Conservation (phyloP, 352 stramenopile species). For the Hyaloperonospora arabidopsidis region DNA sequence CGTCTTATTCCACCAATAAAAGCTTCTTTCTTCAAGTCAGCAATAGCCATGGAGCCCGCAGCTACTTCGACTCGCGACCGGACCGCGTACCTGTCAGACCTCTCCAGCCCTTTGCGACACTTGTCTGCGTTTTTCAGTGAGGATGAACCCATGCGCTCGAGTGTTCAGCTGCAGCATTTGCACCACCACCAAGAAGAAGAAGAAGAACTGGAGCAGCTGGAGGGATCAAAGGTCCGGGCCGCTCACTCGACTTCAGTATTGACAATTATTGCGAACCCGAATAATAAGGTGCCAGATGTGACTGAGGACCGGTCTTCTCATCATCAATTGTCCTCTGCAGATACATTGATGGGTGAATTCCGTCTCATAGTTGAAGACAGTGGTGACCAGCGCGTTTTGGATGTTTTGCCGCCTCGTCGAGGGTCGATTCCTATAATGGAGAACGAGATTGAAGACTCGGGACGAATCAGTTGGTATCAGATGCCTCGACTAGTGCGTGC, state of each 20-base stretch:
- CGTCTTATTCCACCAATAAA: no score
- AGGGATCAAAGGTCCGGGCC: conserved; percentile 19
- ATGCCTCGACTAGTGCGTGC: conserved; percentile 26
- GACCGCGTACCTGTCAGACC: conserved; percentile 15
- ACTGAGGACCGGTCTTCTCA: conserved; percentile 12
- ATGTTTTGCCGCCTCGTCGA: conserved; percentile 6
- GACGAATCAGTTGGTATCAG: conserved; percentile 24
- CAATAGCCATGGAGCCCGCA: conserved; percentile 14
- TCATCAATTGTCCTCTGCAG: conserved; percentile 11
- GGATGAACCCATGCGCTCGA: conserved; percentile 34
- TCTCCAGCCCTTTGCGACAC: conserved; percentile 21
- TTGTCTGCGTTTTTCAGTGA: conserved; percentile 23
- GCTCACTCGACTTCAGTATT: conserved; percentile 22
- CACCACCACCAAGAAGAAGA: conserved; percentile 31
- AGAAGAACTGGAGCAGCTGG: conserved; percentile 19
- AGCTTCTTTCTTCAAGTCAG: no score
- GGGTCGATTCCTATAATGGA: conserved; percentile 35
- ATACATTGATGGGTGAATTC: conserved; percentile 16
- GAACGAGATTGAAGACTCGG: conserved; percentile 21
- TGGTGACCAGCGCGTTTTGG: conserved; percentile 6
- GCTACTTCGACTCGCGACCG: conserved; percentile 13
- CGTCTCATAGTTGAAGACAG: conserved; percentile 19
- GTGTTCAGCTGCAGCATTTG: conserved; percentile 31
- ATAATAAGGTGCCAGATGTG: conserved; percentile 22
- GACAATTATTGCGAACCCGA: conserved; percentile 27